Base-by-base conservation (phyloP, 495 filamentous ascomycete genomes). In the Xylaria sp. region DNA sequence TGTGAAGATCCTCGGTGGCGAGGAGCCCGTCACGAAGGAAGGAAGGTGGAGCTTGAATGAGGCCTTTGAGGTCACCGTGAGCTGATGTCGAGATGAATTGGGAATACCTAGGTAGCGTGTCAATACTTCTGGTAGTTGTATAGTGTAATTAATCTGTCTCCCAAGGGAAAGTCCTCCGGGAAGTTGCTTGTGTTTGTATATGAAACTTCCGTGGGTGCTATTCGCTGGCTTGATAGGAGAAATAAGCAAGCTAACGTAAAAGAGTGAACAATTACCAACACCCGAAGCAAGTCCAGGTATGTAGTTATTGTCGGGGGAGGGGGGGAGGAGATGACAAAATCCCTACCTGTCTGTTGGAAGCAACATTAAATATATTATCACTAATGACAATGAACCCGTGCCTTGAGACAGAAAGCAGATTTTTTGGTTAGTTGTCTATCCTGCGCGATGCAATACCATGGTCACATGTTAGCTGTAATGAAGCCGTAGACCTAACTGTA, bases 1-100 rank as follows among this genome's bases (percentile, higher is more conserved):
- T 48, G 77, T 90, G 12, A 85, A 81, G 11, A 62, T 90, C 29
- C 73, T 90, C 33, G 84, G 86, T 0, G 74, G 41, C 0, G 58
- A 69, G 5, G 48, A 71, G 62, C 67, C 72, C 0, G 46, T 68
- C 43, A 66, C 48, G 61, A 59, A 48, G 61, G 26, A 69, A 14
- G 74, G 74, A 14, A 65, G 44, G 2, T 74, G 74, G 72, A 52
- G 66, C 24, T 40, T 76, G 35, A 72, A 70, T n/a, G 69, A 44
- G 37, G 59, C 69, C 37, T 74, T 76, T 48, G 58, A 74, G 37
- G 61, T 76, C 35, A 61, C 48, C 43, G 59, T 68, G 11, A 62
- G 41, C 35, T 50, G 17, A 48, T 70, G 48, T 29, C 21, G n/a
- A 44, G 15, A 29, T n/a, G n/a, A n/a, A n/a, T n/a, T n/a, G n/a